Base-by-base conservation (phyloP, 2,329 filamentous ascomycete species). In the Proliferodiscus dingleyae region DNA sequence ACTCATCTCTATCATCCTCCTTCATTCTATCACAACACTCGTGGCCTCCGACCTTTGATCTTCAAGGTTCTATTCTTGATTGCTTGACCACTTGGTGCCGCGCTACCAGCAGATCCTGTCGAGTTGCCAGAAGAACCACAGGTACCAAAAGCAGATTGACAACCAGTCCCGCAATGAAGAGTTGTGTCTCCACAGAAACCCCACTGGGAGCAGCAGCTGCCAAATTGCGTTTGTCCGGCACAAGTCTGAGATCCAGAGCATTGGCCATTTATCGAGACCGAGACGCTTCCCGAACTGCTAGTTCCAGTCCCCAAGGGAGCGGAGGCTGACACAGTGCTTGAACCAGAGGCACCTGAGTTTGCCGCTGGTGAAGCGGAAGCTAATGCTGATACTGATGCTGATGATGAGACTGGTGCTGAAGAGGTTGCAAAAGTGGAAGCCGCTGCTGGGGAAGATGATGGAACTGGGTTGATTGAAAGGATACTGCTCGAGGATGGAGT, bases 81-180 rank as follows among this genome's bases (percentile, higher is more conserved):
- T n/a, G n/a, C n/a, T n/a, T n/a, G n/a, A n/a, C n/a, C n/a, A n/a
- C 26, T 28, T 7, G 26, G 26, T 28, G 26, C 7, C 7, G 26
- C 26, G 26, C 26, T 28, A 28, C 26, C 26, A 7, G 26, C 26
- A 13, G 26, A 28, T 28, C 34, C 37, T n/a, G 40, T 21, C 5
- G 18, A 23, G 26, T 29, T 34, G 26, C 40, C 9, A 13, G 19
- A n/a, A 11, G 13, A 26, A 22, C 45, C 45, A 16, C 45, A 47
- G 7, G 13, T 32, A 11, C 45, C 45, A 16, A 47, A 47, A 15
- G 16, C 32, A 15, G 23, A n/a, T 19, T 32, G 23, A 19, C 45
- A 47, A 7, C 39, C 45, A 41, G 19, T 32, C 7, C 45, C 45
- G 18, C 45, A 47, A 26, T 47, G 45, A 4, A 21, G 11, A 26